Percentiles rank a stretch among this genome's conserved stretches.
Evolutionary conservation across 805 yeast species (phyloP).

Genomic region (Suhomyces emberorum): DNA sequence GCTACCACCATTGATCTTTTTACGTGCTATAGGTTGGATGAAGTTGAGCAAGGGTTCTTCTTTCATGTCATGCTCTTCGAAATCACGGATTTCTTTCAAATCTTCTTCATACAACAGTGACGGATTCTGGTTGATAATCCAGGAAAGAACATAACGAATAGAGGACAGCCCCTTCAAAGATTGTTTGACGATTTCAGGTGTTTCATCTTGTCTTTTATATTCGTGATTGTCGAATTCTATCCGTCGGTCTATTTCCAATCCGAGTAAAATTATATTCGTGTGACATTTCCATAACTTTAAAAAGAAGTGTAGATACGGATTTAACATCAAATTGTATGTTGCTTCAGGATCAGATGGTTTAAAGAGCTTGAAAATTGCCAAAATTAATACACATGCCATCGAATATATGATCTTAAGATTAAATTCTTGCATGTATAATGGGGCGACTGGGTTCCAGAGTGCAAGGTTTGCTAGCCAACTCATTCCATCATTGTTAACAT

Average conservation of each 20-base stretch:
- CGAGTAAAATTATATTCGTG: conserved; percentile 55
- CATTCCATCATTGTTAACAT: conserved; percentile 37
- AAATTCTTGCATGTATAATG: conserved; percentile 11
- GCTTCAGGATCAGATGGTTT: conserved; percentile 10
- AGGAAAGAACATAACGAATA: conserved; percentile 57
- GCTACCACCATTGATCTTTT: conserved; percentile 54
- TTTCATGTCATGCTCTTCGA: conserved; percentile 48
- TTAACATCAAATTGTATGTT: conserved; percentile 41
- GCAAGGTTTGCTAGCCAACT: conserved; percentile 21
- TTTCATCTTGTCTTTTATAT: conserved; percentile 18
- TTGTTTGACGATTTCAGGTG: conserved; percentile 32
- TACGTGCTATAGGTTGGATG: conserved; percentile 65
- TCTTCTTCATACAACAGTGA: conserved; percentile 15
- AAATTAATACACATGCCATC: conserved; percentile 30
- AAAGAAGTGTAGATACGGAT: conserved; percentile 61
- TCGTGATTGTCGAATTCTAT: conserved; percentile 30
- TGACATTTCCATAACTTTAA: conserved; percentile 65
- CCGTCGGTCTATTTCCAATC: conserved; percentile 50
- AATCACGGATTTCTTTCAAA: conserved; percentile 6
- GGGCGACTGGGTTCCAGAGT: conserved; percentile 26
- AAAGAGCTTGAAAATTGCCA: conserved; percentile 32
- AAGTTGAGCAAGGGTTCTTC: conserved; percentile 59
- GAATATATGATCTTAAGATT: conserved; percentile 27
- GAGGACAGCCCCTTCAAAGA: conserved; percentile 61
- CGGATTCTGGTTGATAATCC: conserved; percentile 51